Evolutionary conservation across 2,329 filamentous ascomycete species (phyloP), one percentile per base, ranked within the genome.

Genomic region (Monilinia fructicola): DNA sequence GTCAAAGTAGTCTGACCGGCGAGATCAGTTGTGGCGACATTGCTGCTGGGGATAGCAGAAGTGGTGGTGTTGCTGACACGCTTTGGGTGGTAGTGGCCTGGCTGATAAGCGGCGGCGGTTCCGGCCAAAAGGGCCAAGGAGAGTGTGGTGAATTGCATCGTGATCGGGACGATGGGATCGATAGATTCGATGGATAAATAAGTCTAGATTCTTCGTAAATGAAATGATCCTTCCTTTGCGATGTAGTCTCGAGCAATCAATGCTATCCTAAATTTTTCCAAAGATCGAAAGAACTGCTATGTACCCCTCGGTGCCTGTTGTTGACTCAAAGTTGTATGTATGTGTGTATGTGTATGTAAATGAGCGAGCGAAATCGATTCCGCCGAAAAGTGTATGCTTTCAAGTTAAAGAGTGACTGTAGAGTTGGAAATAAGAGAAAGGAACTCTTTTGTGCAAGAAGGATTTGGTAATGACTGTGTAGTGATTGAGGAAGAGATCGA

Each of bases 1-100:
- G 78, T 78, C 70, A 81, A 72, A 71, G 80, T 81, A 38, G 79
- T 80, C 65, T 75, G 70, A 26, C 65, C 56, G 31, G 52, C 61
- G 26, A 62, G 48, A 35, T 63, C 64, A 42, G 64, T 65, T 40
- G 38, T 11, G 14, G 38, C 38, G 38, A 9, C 38, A 40, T 40
- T 35, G 31, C 31, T 35, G 31, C 31, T 35, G 35, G 66, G 50
- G 44, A 69, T 69, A 42, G 55, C 55, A 46, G 56, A 23, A 44
- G 23, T 18, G 56, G 56, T 60, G 18, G 59, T 66, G 67, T 75
- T 75, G 55, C 70, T 62, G 11, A 68, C 48, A 63, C 73, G 72
- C 54, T 71, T 71, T 58, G 70, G 69, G 67, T 76, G 71, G 70
- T 74, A 73, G 65, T 74, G 74, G 50, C 71, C 70, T 59, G 67